Evolutionary conservation across 2,329 filamentous ascomycete species (phyloP).

Genomic region (Fusarium subglutinans): DNA sequence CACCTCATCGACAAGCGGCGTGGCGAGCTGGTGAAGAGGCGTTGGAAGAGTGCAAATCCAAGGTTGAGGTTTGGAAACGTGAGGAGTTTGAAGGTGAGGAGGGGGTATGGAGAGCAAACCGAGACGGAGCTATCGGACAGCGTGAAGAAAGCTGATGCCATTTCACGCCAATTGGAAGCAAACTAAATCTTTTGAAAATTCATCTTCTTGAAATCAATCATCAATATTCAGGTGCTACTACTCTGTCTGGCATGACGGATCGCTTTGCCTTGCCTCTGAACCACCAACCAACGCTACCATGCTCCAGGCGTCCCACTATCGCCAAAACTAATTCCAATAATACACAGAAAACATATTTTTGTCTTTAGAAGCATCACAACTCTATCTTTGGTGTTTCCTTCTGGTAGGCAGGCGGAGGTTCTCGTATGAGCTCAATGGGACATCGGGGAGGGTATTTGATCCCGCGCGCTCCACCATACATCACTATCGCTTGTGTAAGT

Average conservation of each 20-base stretch:
- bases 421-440: constrained; percentile 51
- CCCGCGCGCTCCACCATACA: constrained; percentile 46
- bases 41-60: constrained; percentile 84
- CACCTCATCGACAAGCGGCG: constrained; percentile 82
- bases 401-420: constrained; percentile 50
- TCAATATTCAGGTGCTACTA: constrained; percentile 11
- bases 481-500: constrained; percentile 41
- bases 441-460: constrained; percentile 47
- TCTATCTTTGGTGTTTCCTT: constrained; percentile 28
- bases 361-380: neutral
- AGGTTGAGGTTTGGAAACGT: constrained; percentile 94
- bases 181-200: neutral
- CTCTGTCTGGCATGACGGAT: neutral
- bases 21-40: constrained; percentile 92
- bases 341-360: neutral
- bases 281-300: constrained; percentile 10
- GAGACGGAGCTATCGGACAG: constrained; percentile 72
- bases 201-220: neutral
- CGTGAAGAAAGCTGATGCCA: constrained; percentile 46
- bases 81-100: constrained; percentile 85
- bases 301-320: constrained; percentile 1
- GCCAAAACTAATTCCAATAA: constrained; percentile 12
- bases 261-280: neutral
- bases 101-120: constrained; percentile 88
- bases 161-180: neutral